A percentile compares a stretch with the other conserved stretches of the same genome.
Evolutionary conservation across 768 basidiomycete species (phyloP).

Genomic region (Macrolepiota fuliginosa): DNA sequence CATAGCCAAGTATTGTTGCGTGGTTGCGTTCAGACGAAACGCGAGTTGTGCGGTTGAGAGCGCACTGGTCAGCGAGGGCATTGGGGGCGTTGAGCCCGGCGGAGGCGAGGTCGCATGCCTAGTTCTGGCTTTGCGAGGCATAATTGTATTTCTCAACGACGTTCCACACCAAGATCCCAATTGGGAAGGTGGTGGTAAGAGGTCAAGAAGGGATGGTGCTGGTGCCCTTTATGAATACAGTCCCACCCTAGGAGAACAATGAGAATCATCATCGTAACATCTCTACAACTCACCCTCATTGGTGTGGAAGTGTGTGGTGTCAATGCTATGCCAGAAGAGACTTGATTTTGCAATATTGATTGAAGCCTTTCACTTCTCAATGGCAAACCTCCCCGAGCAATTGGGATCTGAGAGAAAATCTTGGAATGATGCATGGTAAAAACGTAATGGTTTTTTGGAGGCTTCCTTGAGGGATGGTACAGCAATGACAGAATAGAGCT

Average conservation of each 20-base stretch:
- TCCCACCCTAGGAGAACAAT: not conserved
- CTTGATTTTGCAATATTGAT: not conserved
- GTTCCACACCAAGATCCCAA: too few relatives aligned
- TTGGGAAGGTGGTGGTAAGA: too few relatives aligned
- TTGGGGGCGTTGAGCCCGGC: too few relatives aligned
- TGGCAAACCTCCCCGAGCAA: not conserved
- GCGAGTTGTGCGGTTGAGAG: too few relatives aligned
- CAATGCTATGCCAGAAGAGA: not conserved
- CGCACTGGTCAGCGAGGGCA: too few relatives aligned
- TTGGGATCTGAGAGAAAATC: not conserved
- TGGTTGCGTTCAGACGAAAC: too few relatives aligned
- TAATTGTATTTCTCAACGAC: too few relatives aligned
- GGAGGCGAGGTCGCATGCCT: too few relatives aligned
- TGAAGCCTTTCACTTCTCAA: not conserved
- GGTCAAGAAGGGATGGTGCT: too few relatives aligned
- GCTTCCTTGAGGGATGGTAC: not conserved
- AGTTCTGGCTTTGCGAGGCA: too few relatives aligned
- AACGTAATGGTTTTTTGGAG: not conserved
- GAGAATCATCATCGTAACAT: not conserved
- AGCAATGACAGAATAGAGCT: not conserved
- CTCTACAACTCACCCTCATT: not conserved
- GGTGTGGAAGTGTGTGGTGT: not conserved
- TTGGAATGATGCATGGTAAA: not conserved
- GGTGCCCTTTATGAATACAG: not conserved
- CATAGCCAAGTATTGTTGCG: too few relatives aligned